Evolutionary conservation across 1,139 yeast species (phyloP).

Genomic region (Protomyces lactucae-debilis): DNA sequence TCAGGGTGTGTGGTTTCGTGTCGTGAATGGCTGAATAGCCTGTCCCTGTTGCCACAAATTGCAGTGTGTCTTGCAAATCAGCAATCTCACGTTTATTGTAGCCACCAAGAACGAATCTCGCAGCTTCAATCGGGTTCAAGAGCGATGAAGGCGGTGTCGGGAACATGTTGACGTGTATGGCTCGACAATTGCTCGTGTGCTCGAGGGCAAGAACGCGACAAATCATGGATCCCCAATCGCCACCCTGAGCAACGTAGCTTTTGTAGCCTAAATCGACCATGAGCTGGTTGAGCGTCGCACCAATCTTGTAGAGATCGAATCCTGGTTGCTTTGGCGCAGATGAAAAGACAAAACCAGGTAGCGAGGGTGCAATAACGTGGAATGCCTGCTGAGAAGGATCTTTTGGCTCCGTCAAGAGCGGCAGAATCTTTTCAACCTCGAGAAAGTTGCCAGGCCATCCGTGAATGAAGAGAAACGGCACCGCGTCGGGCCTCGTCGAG

Average conservation of each 20-base stretch:
- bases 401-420: constrained; percentile 18
- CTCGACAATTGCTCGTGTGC: constrained; percentile 13
- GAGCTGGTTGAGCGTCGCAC: constrained; percentile 18
- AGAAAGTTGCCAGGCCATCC: constrained; percentile 28
- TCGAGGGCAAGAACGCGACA: constrained; percentile 9
- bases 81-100: constrained; percentile 3
- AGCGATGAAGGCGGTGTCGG: constrained; percentile 20
- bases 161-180: constrained; percentile 26
- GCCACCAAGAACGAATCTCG: constrained; percentile 12
- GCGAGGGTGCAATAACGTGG: constrained; percentile 26
- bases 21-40: constrained; percentile 24
- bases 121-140: constrained; percentile 14
- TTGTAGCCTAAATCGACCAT: constrained; percentile 25
- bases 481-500: constrained; percentile 19
- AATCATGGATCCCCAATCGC: constrained; percentile 24
- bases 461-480: constrained; percentile 20
- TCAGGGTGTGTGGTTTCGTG: constrained; percentile 24
- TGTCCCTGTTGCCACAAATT: constrained; percentile 5
- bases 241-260: constrained; percentile 23
- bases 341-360: constrained; percentile 27
- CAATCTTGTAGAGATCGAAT: constrained; percentile 21
- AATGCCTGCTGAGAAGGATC: constrained; percentile 20
- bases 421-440: constrained; percentile 26
- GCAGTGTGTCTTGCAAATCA: constrained; percentile 1
- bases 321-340: constrained; percentile 14